A percentile compares a stretch with the other conserved stretches of the same genome.
Conservation (phyloP, 176 grass and related monocot species). For the Chloris gayana region DNA sequence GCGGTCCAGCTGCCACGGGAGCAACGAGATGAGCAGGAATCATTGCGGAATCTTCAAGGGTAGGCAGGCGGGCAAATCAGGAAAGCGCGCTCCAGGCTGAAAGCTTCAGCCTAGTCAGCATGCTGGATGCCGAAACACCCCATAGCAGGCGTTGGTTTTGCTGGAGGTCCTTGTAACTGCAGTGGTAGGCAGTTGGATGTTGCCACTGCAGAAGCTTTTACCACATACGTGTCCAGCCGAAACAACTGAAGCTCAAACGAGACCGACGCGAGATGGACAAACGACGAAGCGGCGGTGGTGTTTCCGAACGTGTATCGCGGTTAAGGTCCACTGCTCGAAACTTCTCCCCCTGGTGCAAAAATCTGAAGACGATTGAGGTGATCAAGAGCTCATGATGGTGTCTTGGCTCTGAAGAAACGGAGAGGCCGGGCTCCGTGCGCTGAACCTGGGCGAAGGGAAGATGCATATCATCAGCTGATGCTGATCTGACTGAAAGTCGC, state of each 20-base stretch:
- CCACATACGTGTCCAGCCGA: not conserved
- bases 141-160: not conserved
- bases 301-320: conserved; percentile 8
- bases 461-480: not conserved
- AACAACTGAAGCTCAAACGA: not conserved
- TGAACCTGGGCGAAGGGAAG: conserved; percentile 42
- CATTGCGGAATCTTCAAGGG: conserved; percentile 34
- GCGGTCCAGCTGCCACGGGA: conserved; percentile 51
- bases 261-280: not conserved
- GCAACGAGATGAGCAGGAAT: not conserved
- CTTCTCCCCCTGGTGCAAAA: not conserved
- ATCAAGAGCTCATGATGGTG: conserved; percentile 26
- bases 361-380: not conserved
- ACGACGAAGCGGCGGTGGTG: not conserved
- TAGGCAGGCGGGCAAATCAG: conserved; percentile 19
- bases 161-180: too few species aligned
- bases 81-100: conserved; percentile 25
- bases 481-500: not conserved
- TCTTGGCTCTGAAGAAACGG: conserved; percentile 19
- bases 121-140: not conserved
- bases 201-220: not conserved
- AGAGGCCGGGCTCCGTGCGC: not conserved
- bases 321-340: conserved; percentile 10
- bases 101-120: not conserved
- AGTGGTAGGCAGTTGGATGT: not conserved